Evolutionary conservation across 371 early-diverging fungal genomes (phyloP), one percentile per base, ranked within the genome.

Genomic region (Nematocida sp.): DNA sequence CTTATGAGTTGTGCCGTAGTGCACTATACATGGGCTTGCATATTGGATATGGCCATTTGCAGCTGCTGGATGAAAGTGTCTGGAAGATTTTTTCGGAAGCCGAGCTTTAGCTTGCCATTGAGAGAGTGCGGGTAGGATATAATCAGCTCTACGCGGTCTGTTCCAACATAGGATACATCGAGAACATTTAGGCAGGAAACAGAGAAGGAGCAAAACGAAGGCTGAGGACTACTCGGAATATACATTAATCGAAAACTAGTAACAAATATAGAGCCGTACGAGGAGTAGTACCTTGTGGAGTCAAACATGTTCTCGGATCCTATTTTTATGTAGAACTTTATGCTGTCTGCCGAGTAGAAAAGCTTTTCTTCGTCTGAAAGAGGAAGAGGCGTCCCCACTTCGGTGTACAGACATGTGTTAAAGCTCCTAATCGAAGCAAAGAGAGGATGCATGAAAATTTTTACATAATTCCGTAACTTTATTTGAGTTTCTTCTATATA

Each of bases 181-280:
- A 65, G 4, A 33, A 80, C 50, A 40, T 20, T n/a, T 28, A 36
- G 30, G 23, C 54, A 23, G 16, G 38, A 38, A 13, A 63, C 45
- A 38, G 42, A 65, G 42, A 80, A 80, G 2, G 80, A 80, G 33
- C 66, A 63, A 42, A 80, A 80, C 49, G 1, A 16, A 16, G 59
- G 30, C 25, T 55, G 48, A 13, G 35, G 25, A 11, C n/a, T 49
- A 16, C 11, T 25, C 38, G 78, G 78, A 42, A 56, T 69, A 60
- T 79, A 81, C 16, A 81, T 66, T 0, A 81, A 4, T 36, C 81
- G 38, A 40, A 65, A 77, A 53, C 56, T 77, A 42, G 81, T 81
- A 18, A 81, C 16, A 55, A 64, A 81, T 4, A 81, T 1, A 18
- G 39, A 39, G 1, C 81, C 81, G 13, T 25, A 51, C 2, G 33